Conservation (phyloP, 768 basidiomycete species). For the Leccinum imitatum region DNA sequence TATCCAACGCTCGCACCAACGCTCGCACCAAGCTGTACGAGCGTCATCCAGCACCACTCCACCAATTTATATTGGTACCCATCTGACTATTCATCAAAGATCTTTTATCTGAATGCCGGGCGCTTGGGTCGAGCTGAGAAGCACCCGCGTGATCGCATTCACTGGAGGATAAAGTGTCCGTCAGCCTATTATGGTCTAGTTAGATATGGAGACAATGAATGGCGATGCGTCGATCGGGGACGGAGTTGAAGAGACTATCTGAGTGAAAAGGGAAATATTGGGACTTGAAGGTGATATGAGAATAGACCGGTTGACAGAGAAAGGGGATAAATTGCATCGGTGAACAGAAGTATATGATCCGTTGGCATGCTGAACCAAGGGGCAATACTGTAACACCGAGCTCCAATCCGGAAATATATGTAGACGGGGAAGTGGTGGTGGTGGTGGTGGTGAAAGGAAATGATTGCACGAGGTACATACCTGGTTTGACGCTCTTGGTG, state of each 20-base stretch:
- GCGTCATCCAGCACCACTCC: slow-evolving; percentile 8
- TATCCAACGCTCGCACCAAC: slow-evolving; percentile 20
- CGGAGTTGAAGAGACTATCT: slow-evolving; percentile 8
- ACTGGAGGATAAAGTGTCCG: slow-evolving; percentile 38
- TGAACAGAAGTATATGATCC: background rate
- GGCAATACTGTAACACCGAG: background rate
- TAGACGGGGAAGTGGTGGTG: background rate
- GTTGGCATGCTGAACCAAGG: background rate
- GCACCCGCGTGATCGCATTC: slow-evolving; percentile 74
- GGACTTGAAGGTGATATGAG: background rate
- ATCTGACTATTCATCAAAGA: slow-evolving; percentile 39
- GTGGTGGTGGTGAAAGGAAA: background rate
- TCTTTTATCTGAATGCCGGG: slow-evolving; percentile 90
- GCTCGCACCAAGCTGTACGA: slow-evolving; percentile 24
- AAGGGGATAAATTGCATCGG: background rate
- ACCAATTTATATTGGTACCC: background rate
- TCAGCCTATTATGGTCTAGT: slow-evolving; percentile 14
- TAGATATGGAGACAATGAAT: slow-evolving; percentile 2
- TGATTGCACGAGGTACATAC: slow-evolving; percentile 20
- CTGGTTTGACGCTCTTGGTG: slow-evolving; percentile 47
- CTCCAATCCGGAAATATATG: background rate
- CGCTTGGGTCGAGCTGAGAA: slow-evolving; percentile 82
- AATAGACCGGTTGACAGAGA: slow-evolving; percentile 2
- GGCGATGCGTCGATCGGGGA: slow-evolving; percentile 14
- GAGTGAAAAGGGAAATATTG: slow-evolving; percentile 5